Evolutionary conservation across 305 asterid genomes (phyloP).

Genomic region (Solanum hybrid): DNA sequence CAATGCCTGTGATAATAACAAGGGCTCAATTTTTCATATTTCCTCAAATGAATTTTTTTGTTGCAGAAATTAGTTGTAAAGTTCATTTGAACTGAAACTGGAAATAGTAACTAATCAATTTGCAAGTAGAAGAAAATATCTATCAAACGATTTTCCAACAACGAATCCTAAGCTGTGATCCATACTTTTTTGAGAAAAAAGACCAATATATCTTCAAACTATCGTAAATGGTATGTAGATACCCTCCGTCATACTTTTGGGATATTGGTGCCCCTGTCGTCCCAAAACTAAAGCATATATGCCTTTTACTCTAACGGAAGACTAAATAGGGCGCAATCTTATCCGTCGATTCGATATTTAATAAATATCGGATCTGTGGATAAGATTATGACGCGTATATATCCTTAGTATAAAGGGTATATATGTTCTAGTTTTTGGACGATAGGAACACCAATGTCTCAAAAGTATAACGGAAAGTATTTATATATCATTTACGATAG

Average conservation of each 20-base stretch:
- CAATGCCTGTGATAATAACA: background rate
- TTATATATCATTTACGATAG: background rate
- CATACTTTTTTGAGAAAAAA: background rate
- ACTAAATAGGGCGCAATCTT: too few relatives aligned
- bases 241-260: background rate
- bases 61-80: background rate
- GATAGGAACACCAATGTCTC: fast-evolving
- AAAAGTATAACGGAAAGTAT: fast-evolving
- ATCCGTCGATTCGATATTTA: background rate
- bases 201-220: too few relatives aligned
- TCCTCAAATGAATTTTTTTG: background rate
- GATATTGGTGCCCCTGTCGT: too few relatives aligned
- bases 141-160: background rate
- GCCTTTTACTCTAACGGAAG: too few relatives aligned
- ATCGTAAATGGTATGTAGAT: too few relatives aligned
- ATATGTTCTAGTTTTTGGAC: background rate
- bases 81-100: background rate
- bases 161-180: background rate
- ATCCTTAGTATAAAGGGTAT: too few relatives aligned
- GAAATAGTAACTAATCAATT: background rate
- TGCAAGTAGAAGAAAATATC: background rate
- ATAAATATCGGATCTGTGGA: fast-evolving
- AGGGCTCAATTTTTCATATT: background rate
- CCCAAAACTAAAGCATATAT: too few relatives aligned
- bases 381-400: too few relatives aligned